A percentile compares a stretch with the other conserved stretches of the same genome.
Conservation (phyloP, 129 eudicot genomes). For the Ambrosia artemisiifolia region DNA sequence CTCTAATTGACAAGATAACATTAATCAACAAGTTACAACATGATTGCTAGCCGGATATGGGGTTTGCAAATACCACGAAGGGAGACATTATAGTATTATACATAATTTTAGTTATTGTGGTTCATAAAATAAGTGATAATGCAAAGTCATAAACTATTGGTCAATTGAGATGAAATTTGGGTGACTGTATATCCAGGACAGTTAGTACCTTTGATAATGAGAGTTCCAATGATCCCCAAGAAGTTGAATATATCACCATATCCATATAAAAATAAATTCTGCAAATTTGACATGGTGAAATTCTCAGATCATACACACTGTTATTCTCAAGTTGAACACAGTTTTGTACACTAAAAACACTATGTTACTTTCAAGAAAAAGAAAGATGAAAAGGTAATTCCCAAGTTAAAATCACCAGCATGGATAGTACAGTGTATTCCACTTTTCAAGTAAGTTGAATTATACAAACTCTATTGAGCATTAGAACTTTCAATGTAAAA, state of each 20-base stretch:
- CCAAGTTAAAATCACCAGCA: conserved; percentile 60
- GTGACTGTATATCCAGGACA: background rate
- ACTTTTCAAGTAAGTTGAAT: conserved; percentile 23
- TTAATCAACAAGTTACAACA: background rate
- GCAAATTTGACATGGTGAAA: conserved; percentile 28
- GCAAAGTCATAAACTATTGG: background rate
- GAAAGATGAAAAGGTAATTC: background rate
- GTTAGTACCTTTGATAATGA: conserved; percentile 69
- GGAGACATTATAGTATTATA: background rate
- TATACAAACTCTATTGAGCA: conserved; percentile 10
- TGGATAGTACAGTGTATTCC: conserved; percentile 65
- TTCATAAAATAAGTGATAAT: background rate
- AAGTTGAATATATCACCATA: conserved; percentile 99
- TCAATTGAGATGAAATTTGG: background rate
- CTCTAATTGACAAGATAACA: background rate
- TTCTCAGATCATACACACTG: background rate
- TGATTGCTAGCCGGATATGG: background rate
- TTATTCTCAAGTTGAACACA: background rate
- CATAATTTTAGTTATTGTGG: background rate
- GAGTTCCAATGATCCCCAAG: conserved; percentile 72
- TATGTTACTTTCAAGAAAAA: background rate
- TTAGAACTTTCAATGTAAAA: no score
- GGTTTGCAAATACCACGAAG: background rate
- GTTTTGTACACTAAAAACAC: background rate
- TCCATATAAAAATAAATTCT: conserved; percentile 94